phyloP scores from a whole-genome alignment of 345 rosid species.

The Cardamine resedifolia region DNA sequence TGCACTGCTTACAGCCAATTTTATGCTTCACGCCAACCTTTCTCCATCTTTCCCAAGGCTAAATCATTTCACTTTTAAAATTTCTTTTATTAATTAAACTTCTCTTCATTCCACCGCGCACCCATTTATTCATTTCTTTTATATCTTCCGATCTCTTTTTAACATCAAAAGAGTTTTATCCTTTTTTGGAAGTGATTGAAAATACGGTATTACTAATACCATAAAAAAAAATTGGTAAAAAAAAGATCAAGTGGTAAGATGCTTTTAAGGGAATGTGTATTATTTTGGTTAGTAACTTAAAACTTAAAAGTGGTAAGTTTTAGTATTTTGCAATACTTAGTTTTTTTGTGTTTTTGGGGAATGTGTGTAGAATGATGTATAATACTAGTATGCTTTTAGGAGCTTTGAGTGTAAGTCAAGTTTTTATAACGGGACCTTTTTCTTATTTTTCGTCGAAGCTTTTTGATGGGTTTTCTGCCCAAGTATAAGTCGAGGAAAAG shows the following conservation, averaged over 20 bases:
- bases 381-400: constrained; percentile 23
- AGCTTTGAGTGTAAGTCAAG: constrained; percentile 32
- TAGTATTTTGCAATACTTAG: not conserved
- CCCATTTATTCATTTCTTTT: constrained; percentile 10
- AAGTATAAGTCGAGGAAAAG: constrained; percentile 28
- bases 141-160: not conserved
- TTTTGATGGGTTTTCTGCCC: constrained; percentile 28
- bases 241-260: not conserved
- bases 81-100: constrained; percentile 6
- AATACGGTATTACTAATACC: not conserved
- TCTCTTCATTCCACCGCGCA: constrained; percentile 22
- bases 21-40: constrained; percentile 39
- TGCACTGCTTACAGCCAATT: constrained; percentile 28
- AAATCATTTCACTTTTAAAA: constrained; percentile 21
- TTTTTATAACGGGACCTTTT: constrained; percentile 24
- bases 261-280: not conserved
- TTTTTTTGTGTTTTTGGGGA: constrained; percentile 11
- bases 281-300: constrained; percentile 6
- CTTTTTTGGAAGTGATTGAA: not conserved
- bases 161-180: not conserved
- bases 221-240: constrained; percentile 9
- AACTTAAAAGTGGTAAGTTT: constrained; percentile 9
- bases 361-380: constrained; percentile 31
- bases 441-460: constrained; percentile 33
- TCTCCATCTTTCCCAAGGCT: constrained; percentile 38